A percentile compares a stretch with the other conserved stretches of the same genome.
Conservation (phyloP, 495 filamentous ascomycete genomes). For the Sordaria brevicollis region DNA sequence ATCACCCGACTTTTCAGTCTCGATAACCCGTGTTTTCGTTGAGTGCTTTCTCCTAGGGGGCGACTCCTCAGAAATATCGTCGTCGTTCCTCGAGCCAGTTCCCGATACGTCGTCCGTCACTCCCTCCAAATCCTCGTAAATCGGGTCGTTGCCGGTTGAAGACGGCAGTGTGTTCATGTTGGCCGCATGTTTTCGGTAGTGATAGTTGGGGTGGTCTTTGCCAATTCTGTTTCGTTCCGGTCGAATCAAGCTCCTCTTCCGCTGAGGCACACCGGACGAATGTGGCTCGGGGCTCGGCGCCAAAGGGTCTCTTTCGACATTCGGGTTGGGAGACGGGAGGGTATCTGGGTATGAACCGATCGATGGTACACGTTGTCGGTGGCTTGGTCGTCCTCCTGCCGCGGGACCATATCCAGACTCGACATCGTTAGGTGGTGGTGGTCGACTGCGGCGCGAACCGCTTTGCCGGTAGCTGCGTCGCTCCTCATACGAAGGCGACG, state of each 20-base stretch:
- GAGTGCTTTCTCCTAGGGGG: slow-evolving; percentile 21
- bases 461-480: slow-evolving; percentile 50
- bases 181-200: slow-evolving; percentile 84
- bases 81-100: slow-evolving; percentile 26
- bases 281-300: slow-evolving; percentile 25
- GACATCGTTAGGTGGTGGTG: slow-evolving; percentile 52
- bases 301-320: slow-evolving; percentile 35
- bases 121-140: slow-evolving; percentile 57
- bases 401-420: slow-evolving; percentile 47
- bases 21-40: slow-evolving; percentile 12
- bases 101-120: slow-evolving; percentile 30
- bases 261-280: slow-evolving; percentile 29
- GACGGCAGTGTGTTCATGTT: slow-evolving; percentile 84
- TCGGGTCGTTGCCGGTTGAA: slow-evolving; percentile 81
- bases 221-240: slow-evolving; percentile 80
- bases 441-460: slow-evolving; percentile 27
- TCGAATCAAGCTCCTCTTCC: slow-evolving; percentile 76
- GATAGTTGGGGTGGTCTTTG: slow-evolving; percentile 80
- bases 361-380: slow-evolving; percentile 38
- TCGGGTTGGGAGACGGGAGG: slow-evolving; percentile 35
- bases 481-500: slow-evolving; percentile 51
- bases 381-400: slow-evolving; percentile 21
- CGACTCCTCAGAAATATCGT: slow-evolving; percentile 28
- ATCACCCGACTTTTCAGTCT: slow-evolving; percentile 27
- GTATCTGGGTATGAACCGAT: slow-evolving; percentile 40